A percentile compares a stretch with the other conserved stretches of the same genome.
Conservation (phyloP, 2,329 filamentous ascomycete species). For the Neofusicoccum umdonicola region DNA sequence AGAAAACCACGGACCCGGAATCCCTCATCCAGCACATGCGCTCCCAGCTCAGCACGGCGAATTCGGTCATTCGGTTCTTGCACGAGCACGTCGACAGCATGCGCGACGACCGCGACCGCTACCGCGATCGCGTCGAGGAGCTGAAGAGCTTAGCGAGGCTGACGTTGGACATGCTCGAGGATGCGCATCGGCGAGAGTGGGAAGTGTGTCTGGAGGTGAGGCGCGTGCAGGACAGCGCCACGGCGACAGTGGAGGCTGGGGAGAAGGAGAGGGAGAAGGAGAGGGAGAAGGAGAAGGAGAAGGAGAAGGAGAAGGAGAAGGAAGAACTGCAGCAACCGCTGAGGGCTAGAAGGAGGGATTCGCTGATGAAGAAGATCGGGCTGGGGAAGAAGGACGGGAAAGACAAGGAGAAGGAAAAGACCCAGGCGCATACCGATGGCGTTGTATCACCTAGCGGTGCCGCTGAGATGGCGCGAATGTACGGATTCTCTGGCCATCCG, state of each 20-base stretch:
- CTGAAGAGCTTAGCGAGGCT: constrained; percentile 10
- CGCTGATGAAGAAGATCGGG: constrained; percentile 1
- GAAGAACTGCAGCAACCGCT: not conserved
- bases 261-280: not conserved
- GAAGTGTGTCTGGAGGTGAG: constrained; percentile 10
- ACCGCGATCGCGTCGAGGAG: constrained; percentile 7
- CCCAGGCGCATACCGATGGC: too few species aligned
- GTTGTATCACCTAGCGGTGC: too few species aligned
- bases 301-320: not conserved
- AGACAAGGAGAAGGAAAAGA: not conserved
- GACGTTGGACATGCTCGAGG: constrained; percentile 10
- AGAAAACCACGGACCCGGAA: not conserved
- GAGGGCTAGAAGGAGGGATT: not conserved
- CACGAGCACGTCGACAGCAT: constrained; percentile 15
- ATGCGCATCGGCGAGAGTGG: constrained; percentile 13
- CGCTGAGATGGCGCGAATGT: not conserved
- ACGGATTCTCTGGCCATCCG: not conserved
- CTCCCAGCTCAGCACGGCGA: constrained; percentile 11
- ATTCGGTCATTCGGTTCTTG: constrained; percentile 13
- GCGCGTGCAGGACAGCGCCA: not conserved
- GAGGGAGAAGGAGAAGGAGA: not conserved
- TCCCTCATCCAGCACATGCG: constrained; percentile 6
- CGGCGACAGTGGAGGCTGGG: not conserved
- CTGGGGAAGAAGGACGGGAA: not conserved
- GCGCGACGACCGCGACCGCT: constrained; percentile 8